These are phyloP conservation scores for Fusarium secorum DNA, from an alignment of 2,329 filamentous ascomycete genomes.

Conservation along the genomic window DNA sequence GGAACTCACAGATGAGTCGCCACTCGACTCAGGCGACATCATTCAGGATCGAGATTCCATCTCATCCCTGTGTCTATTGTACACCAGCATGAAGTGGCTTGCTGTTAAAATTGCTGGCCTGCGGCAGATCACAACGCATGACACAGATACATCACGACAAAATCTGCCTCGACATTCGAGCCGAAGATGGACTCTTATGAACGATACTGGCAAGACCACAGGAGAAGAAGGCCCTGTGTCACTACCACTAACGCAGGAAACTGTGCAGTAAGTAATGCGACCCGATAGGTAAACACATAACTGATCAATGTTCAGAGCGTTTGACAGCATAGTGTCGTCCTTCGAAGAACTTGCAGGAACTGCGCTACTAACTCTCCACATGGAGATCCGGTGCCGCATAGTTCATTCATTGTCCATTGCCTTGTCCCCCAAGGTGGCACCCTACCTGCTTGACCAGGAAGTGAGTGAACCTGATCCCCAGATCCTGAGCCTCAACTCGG, in stretches of 20 bases:
- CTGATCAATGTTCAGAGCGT: slow-evolving; percentile 63
- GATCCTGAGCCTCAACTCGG: slow-evolving; percentile 83
- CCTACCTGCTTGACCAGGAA: slow-evolving; percentile 73
- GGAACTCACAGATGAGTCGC: slow-evolving; percentile 64
- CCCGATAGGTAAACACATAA: not conserved
- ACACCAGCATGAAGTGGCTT: slow-evolving; percentile 99
- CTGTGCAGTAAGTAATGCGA: slow-evolving; percentile 70
- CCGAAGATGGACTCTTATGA: slow-evolving; percentile 84
- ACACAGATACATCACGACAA: slow-evolving; percentile 69
- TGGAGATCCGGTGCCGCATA: slow-evolving; percentile 86
- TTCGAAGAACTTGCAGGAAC: slow-evolving; percentile 82
- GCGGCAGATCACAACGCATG: slow-evolving; percentile 79
- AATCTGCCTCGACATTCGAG: slow-evolving; percentile 65
- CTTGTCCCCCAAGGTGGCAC: slow-evolving; percentile 66
- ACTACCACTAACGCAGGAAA: slow-evolving; percentile 86
- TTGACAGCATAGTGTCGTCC: slow-evolving; percentile 85
- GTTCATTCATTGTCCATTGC: slow-evolving; percentile 77
- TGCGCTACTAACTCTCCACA: slow-evolving; percentile 84
- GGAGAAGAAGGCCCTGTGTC: slow-evolving; percentile 75
- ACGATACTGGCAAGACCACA: slow-evolving; percentile 64
- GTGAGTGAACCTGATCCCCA: slow-evolving; percentile 80
- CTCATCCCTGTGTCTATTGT: slow-evolving; percentile 83
- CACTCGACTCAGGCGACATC: slow-evolving; percentile 79
- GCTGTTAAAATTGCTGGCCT: slow-evolving; percentile 82
- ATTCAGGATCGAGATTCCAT: slow-evolving; percentile 90